Conservation (phyloP, 1,284 basidiomycete genomes). For the Leccinum pachyderme region DNA sequence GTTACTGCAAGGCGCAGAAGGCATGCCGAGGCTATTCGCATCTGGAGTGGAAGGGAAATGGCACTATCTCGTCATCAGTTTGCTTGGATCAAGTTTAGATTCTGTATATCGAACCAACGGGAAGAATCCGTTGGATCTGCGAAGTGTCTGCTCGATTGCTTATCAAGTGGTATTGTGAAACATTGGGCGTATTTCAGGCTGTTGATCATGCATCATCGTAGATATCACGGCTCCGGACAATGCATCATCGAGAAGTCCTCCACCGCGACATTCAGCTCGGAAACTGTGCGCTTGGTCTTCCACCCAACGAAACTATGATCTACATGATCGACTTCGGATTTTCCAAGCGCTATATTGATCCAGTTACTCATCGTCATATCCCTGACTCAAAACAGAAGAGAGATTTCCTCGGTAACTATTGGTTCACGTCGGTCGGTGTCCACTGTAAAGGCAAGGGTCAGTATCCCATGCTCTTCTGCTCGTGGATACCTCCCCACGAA, state of each 20-base stretch:
- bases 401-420: conserved; percentile 78
- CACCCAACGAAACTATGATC: conserved; percentile 54
- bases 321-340: conserved; percentile 86
- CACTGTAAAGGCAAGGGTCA: conserved; percentile 72
- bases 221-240: conserved; percentile 67
- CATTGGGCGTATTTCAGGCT: conserved; percentile 19
- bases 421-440: conserved; percentile 72
- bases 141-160: conserved; percentile 69
- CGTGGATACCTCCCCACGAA: conserved; percentile 20
- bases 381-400: conserved; percentile 62
- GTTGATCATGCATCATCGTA: conserved; percentile 31
- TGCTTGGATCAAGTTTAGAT: conserved; percentile 69
- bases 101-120: conserved; percentile 53
- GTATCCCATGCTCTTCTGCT: conserved; percentile 19
- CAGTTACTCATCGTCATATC: conserved; percentile 58
- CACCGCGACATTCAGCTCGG: conserved; percentile 78
- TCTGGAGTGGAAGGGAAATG: conserved; percentile 57
- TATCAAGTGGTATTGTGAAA: conserved; percentile 59
- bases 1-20: conserved; percentile 65
- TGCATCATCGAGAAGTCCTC: conserved; percentile 68
- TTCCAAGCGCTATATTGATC: conserved; percentile 72
- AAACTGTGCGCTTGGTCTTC: conserved; percentile 63
- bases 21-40: conserved; percentile 68
- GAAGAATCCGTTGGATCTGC: conserved; percentile 59
- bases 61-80: conserved; percentile 74